Evolutionary conservation across 495 filamentous ascomycete species (phyloP), one percentile per base, ranked within the genome.

Genomic region (Daldinia vernicosa): DNA sequence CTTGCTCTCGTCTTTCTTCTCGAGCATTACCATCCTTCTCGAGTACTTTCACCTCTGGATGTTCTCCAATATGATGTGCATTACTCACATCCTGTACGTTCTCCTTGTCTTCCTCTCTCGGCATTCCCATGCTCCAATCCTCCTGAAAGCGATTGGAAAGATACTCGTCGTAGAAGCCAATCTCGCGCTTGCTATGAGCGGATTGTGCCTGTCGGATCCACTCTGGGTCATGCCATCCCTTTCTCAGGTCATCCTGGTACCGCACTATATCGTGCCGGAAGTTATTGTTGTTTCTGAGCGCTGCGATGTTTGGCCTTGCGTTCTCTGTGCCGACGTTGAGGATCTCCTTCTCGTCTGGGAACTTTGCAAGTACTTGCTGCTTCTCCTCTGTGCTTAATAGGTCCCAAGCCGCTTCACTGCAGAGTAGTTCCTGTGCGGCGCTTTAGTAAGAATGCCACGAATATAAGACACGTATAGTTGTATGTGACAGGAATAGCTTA

Each of bases 81-180:
- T 50, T 47, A 11, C 32, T 3, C 14, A 0, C 37, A 15, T 39
- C 47, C 8, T 69, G 39, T 5, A 19, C 26, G 15, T 47, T 24
- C 3, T 35, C n/a, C 3, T 43, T 39, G 1, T n/a, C 32, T 4
- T 6, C 43, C 30, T 60, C 19, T 24, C 45, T 26, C 7, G 78
- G 79, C 43, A 83, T 84, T 58, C 90, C 87, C 61, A 91, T 85
- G 0, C 86, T 89, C 92, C 92, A 97, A 62, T 88, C 90, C 35
- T 85, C 77, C 78, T 93, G 88, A 37, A 89, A 91, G 40, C 90
- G 83, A 4, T 81, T 69, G 54, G 88, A 86, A 74, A 93, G 89
- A 76, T 87, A 92, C 6, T 84, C 79, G 66, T 95, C 89, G 70
- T 91, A 95, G 19, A 85, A 80, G n/a, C 93, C 92, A 2, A 82